Conservation (phyloP, 2,329 filamentous ascomycete genomes). For the Samsoniella hepiali region DNA sequence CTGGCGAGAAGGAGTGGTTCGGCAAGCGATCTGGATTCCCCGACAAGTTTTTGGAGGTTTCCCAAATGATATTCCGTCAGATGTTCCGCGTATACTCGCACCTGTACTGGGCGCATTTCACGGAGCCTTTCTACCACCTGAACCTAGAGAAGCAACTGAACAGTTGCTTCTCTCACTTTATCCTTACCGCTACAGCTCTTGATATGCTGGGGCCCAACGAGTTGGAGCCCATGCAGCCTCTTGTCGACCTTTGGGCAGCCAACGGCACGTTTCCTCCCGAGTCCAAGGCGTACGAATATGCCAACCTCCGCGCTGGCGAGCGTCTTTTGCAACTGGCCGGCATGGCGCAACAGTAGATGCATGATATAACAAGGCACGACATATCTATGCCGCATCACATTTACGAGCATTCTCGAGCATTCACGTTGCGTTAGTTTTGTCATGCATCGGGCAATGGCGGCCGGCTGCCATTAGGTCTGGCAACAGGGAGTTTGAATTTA, state of each 20-base stretch:
- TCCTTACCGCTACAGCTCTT: constrained; percentile 74
- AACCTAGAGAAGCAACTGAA: constrained; percentile 79
- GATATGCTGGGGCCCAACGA: constrained; percentile 85
- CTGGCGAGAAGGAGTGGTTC: constrained; percentile 69
- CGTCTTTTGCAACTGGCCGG: constrained; percentile 51
- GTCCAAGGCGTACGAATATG: constrained; percentile 63
- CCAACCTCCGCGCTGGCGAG: constrained; percentile 59
- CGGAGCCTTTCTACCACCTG: constrained; percentile 78
- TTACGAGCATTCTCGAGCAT: constrained; percentile 13
- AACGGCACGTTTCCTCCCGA: constrained; percentile 83
- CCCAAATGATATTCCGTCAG: constrained; percentile 91
- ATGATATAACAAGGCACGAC: background rate
- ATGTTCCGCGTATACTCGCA: constrained; percentile 99
- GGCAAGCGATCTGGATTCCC: constrained; percentile 94
- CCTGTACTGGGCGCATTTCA: constrained; percentile 94
- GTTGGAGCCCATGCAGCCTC: constrained; percentile 90
- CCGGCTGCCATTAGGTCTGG: background rate
- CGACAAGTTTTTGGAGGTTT: constrained; percentile 81
- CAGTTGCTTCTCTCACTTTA: constrained; percentile 83
- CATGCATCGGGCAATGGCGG: constrained; percentile 6
- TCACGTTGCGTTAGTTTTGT: constrained; percentile 8
- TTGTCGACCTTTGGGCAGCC: constrained; percentile 87
- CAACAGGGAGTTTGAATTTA: constrained; percentile 11
- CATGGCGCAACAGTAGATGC: constrained; percentile 25
- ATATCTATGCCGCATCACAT: constrained; percentile 9